Percentiles rank a stretch among this genome's conserved stretches.
Evolutionary conservation across 495 filamentous ascomycete species (phyloP).

Genomic region (Aspergillus nidulans): DNA sequence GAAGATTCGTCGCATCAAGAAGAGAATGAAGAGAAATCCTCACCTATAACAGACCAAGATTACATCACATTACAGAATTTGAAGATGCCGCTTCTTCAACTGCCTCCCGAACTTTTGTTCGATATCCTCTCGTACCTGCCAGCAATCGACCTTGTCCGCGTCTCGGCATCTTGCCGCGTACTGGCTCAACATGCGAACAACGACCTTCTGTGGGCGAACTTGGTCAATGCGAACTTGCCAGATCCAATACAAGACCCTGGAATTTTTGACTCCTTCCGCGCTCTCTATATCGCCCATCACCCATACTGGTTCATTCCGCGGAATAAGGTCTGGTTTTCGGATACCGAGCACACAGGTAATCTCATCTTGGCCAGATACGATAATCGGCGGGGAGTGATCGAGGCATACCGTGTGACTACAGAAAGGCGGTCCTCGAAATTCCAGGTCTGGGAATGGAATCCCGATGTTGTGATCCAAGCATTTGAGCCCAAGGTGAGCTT

Average conservation of each 20-base stretch:
- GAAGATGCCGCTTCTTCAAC: slow-evolving; percentile 31
- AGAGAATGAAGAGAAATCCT: slow-evolving; percentile 4
- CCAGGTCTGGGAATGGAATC: slow-evolving; percentile 59
- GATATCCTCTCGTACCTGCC: slow-evolving; percentile 57
- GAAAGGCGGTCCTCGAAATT: slow-evolving; percentile 47
- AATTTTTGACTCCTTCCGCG: slow-evolving; percentile 57
- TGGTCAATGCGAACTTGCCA: slow-evolving; percentile 61
- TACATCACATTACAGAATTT: not conserved
- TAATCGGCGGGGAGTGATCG: slow-evolving; percentile 65
- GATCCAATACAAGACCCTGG: slow-evolving; percentile 40
- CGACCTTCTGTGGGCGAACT: slow-evolving; percentile 59
- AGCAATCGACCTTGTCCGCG: slow-evolving; percentile 49
- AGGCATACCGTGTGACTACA: slow-evolving; percentile 73
- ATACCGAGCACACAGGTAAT: slow-evolving; percentile 62
- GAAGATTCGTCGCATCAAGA: not conserved
- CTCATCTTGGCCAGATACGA: slow-evolving; percentile 73
- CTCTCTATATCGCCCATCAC: slow-evolving; percentile 69
- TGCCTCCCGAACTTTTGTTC: slow-evolving; percentile 63
- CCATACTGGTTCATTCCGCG: slow-evolving; percentile 80
- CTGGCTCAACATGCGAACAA: slow-evolving; percentile 48
- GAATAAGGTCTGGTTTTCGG: slow-evolving; percentile 81
- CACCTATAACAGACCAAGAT: not conserved
- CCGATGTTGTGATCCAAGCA: slow-evolving; percentile 65
- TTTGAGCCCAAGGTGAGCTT: slow-evolving; percentile 66
- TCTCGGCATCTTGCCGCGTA: slow-evolving; percentile 52